These are phyloP conservation scores for Russula sp. DNA, from an alignment of 768 basidiomycete species.

Conservation along the genomic window DNA sequence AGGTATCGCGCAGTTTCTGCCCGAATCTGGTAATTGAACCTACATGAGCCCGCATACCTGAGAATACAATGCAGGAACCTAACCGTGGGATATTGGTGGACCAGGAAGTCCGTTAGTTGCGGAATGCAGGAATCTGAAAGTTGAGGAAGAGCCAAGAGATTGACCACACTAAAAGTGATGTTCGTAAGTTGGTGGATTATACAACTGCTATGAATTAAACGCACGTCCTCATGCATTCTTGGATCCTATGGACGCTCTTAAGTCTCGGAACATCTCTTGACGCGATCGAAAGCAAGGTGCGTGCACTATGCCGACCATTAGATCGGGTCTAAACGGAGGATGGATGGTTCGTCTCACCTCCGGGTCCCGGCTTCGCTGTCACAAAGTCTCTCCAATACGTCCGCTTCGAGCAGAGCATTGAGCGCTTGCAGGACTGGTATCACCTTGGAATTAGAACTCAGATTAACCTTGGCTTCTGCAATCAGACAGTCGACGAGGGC, in stretches of 20 bases:
- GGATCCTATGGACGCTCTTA: constrained; percentile 81
- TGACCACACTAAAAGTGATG: constrained; percentile 51
- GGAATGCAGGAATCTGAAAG: constrained; percentile 46
- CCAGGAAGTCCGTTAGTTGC: constrained; percentile 58
- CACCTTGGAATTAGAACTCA: constrained; percentile 65
- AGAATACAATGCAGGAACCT: constrained; percentile 32
- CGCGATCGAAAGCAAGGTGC: constrained; percentile 52
- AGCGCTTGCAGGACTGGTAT: constrained; percentile 81
- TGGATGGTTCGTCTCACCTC: constrained; percentile 46
- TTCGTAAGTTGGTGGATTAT: neutral
- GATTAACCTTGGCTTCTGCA: constrained; percentile 49
- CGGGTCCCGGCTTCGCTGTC: constrained; percentile 47
- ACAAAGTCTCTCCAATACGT: constrained; percentile 51
- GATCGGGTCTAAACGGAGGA: neutral
- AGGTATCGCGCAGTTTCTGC: constrained; percentile 78
- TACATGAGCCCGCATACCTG: constrained; percentile 17
- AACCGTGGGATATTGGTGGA: constrained; percentile 80
- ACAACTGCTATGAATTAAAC: constrained; percentile 30
- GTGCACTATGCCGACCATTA: constrained; percentile 43
- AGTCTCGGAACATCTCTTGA: constrained; percentile 62
- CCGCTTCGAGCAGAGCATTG: constrained; percentile 67
- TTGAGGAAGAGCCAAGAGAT: constrained; percentile 54
- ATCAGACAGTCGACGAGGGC: constrained; percentile 59
- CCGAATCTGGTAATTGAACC: constrained; percentile 55
- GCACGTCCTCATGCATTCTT: constrained; percentile 82